phyloP scores from a whole-genome alignment of 2,329 filamentous ascomycete species.

The Phialophora expanda region DNA sequence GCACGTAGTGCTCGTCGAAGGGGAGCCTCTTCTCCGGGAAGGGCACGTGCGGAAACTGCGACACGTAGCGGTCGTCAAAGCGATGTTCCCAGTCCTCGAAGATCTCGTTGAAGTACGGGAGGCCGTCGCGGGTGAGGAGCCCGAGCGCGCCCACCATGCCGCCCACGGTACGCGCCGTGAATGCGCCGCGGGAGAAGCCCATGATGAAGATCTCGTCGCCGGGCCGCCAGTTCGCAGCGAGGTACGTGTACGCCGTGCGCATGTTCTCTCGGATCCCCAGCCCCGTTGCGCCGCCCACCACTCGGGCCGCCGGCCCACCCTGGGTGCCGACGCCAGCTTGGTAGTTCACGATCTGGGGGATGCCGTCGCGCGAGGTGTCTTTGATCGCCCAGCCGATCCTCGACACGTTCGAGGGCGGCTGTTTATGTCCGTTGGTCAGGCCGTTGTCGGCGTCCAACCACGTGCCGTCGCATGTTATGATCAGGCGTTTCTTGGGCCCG shows the following conservation, averaged over 20 bases:
- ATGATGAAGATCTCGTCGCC: slow-evolving; percentile 48
- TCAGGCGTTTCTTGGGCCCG: slow-evolving; percentile 43
- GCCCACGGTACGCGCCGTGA: slow-evolving; percentile 46
- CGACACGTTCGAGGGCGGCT: slow-evolving; percentile 49
- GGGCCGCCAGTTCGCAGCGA: slow-evolving; percentile 45
- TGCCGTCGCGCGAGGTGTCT: slow-evolving; percentile 42
- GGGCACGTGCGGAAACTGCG: slow-evolving; percentile 40
- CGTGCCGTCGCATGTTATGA: slow-evolving; percentile 47
- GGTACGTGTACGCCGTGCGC: slow-evolving; percentile 42
- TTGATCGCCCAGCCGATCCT: slow-evolving; percentile 47
- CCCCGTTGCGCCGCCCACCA: slow-evolving; percentile 38
- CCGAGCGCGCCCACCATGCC: slow-evolving; percentile 45
- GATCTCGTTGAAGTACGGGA: slow-evolving; percentile 42
- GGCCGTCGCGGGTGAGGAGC: slow-evolving; percentile 42
- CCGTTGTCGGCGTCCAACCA: slow-evolving; percentile 45
- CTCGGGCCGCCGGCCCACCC: slow-evolving; percentile 32
- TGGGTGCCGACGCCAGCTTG: slow-evolving; percentile 49
- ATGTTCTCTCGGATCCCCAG: slow-evolving; percentile 40
- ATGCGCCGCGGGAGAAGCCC: slow-evolving; percentile 48
- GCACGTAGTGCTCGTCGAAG: slow-evolving; percentile 39
- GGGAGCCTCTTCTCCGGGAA: slow-evolving; percentile 41
- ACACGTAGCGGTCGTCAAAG: slow-evolving; percentile 39
- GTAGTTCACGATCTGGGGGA: slow-evolving; percentile 50
- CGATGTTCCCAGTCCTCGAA: slow-evolving; percentile 44
- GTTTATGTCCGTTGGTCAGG: slow-evolving; percentile 39